These are phyloP conservation scores for Ottelia alismoides DNA, from an alignment of 106 monocot species.

Conservation along the genomic window DNA sequence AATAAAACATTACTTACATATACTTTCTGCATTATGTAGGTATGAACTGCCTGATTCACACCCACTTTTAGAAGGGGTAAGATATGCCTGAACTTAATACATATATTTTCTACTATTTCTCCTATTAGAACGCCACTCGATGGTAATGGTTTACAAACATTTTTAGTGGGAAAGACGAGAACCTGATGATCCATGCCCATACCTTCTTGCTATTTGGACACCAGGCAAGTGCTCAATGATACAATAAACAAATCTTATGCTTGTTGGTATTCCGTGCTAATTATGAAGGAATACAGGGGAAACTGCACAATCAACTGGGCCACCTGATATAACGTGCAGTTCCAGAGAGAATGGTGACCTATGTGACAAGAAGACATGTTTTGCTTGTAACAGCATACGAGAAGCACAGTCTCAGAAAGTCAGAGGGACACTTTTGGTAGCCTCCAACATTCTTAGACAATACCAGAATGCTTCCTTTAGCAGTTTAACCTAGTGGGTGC, in stretches of 20 bases:
- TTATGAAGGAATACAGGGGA: conserved; percentile 27
- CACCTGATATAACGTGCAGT: conserved; percentile 22
- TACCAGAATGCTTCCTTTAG: too few species aligned
- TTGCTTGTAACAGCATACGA: conserved; percentile 50
- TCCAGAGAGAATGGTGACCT: conserved; percentile 23
- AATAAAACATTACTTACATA: too few species aligned
- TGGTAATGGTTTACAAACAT: background rate
- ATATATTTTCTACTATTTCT: too few species aligned
- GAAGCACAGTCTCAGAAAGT: conserved; percentile 40
- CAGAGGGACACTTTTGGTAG: conserved; percentile 48
- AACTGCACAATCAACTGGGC: conserved; percentile 20
- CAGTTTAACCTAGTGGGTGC: too few species aligned
- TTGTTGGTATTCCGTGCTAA: too few species aligned
- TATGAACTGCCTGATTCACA: conserved; percentile 68
- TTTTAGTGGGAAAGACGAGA: conserved; percentile 34
- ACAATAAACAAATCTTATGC: too few species aligned
- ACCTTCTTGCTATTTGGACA: conserved; percentile 37
- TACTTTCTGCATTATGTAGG: too few species aligned
- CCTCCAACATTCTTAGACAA: too few species aligned
- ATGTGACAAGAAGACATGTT: conserved; percentile 45
- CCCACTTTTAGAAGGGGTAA: conserved; percentile 42
- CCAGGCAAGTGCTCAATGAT: too few species aligned
- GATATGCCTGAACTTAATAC: background rate
- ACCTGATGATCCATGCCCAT: conserved; percentile 36
- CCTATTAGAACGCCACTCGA: background rate